These are phyloP conservation scores for Epithemia pelagica DNA, from an alignment of 108 stramenopile genomes.

Conservation along the genomic window DNA sequence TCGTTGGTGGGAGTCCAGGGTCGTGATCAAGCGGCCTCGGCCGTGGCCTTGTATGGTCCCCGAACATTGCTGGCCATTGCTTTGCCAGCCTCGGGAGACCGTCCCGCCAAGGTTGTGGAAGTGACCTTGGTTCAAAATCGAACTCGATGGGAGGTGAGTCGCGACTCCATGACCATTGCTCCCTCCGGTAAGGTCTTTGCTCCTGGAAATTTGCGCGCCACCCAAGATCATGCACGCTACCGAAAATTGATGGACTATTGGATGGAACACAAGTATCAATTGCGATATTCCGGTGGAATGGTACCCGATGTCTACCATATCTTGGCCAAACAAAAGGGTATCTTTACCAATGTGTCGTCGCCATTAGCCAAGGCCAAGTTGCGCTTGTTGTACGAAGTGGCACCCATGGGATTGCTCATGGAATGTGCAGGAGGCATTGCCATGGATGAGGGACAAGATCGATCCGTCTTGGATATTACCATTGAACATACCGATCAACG, in stretches of 20 bases:
- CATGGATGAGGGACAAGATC: slow-evolving; percentile 40
- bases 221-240: slow-evolving; percentile 65
- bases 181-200: slow-evolving; percentile 72
- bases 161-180: slow-evolving; percentile 27
- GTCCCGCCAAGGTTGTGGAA: slow-evolving; percentile 43
- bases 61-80: slow-evolving; percentile 70
- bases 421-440: slow-evolving; percentile 72
- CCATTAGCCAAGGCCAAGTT: slow-evolving; percentile 75
- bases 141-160: slow-evolving; percentile 45
- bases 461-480: slow-evolving; percentile 53
- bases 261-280: slow-evolving; percentile 70
- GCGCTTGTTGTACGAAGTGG: slow-evolving; percentile 80
- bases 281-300: slow-evolving; percentile 68
- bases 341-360: slow-evolving; percentile 73
- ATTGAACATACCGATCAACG: slow-evolving; percentile 72
- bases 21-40: slow-evolving; percentile 71
- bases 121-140: slow-evolving; percentile 49
- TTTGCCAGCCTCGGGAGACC: slow-evolving; percentile 41
- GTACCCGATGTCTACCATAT: slow-evolving; percentile 77
- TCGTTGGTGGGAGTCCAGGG: slow-evolving; percentile 54
- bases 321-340: slow-evolving; percentile 59
- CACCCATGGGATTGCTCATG: slow-evolving; percentile 71
- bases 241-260: slow-evolving; percentile 66
- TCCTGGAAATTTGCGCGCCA: slow-evolving; percentile 84
- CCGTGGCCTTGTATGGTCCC: slow-evolving; percentile 73